Conservation (phyloP, 2,329 filamentous ascomycete species). For the Ophiobolus disseminans region DNA sequence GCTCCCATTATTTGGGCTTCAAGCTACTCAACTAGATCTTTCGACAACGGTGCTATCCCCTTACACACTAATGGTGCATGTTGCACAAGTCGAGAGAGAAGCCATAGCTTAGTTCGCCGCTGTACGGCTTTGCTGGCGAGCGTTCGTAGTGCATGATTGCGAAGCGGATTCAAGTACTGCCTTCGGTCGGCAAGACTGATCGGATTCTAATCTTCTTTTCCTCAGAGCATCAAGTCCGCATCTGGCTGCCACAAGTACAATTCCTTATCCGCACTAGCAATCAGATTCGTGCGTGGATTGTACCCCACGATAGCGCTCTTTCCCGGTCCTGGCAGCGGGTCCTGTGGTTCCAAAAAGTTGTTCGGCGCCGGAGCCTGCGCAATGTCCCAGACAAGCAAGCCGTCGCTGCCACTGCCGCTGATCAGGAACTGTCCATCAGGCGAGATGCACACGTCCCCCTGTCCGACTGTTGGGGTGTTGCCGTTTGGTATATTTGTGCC, state of each 20-base stretch:
- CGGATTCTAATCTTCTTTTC: too few relatives aligned
- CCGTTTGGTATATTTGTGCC: constrained; percentile 59
- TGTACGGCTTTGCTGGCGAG: too few relatives aligned
- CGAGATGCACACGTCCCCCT: constrained; percentile 84
- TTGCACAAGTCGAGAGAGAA: too few relatives aligned
- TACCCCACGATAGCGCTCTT: constrained; percentile 79
- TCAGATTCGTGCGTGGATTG: constrained; percentile 90
- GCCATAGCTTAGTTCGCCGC: too few relatives aligned
- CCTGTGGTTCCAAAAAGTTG: constrained; percentile 68
- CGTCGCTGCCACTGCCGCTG: constrained; percentile 74
- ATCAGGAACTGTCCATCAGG: constrained; percentile 90
- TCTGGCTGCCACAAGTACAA: constrained; percentile 59
- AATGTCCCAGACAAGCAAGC: constrained; percentile 87
- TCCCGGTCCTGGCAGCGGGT: constrained; percentile 68
- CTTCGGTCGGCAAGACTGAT: too few relatives aligned
- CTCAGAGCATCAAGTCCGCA: constrained; percentile 49
- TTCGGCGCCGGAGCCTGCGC: constrained; percentile 58
- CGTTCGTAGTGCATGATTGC: too few relatives aligned
- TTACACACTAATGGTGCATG: too few relatives aligned
- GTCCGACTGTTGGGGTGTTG: constrained; percentile 49
- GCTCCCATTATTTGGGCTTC: too few relatives aligned
- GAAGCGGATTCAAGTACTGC: too few relatives aligned
- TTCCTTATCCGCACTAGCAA: constrained; percentile 88
- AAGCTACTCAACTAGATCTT: too few relatives aligned
- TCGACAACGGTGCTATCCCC: too few relatives aligned